Conservation (phyloP, 2,329 filamentous ascomycete species). For the Boeremia exigua region DNA sequence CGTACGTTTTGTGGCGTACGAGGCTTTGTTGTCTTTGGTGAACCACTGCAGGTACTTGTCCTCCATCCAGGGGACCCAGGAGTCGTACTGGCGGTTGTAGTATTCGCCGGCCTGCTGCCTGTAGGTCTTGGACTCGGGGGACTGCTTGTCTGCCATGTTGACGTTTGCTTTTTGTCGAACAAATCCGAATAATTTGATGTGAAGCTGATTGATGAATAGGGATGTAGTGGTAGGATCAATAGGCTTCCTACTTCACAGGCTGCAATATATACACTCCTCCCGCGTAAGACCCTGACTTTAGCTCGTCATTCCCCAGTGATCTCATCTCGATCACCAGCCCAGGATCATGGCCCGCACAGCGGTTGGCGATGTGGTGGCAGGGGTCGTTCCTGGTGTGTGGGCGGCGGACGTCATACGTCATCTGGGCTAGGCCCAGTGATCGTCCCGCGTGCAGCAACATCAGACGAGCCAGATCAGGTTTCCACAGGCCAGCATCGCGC, state of each 20-base stretch:
- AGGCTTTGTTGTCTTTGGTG: conserved; percentile 78
- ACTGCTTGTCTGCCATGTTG: conserved; percentile 11
- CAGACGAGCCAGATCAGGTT: conserved; percentile 16
- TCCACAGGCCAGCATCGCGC: conserved; percentile 5
- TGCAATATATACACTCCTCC: conserved; percentile 1
- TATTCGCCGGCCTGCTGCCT: conserved; percentile 51
- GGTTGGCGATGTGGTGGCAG: conserved; percentile 4
- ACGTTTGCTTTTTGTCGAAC: background rate
- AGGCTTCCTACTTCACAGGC: background rate
- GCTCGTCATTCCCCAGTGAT: conserved; percentile 17
- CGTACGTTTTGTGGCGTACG: conserved; percentile 71
- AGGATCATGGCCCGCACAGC: conserved; percentile 10
- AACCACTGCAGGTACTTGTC: conserved; percentile 75
- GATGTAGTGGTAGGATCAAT: background rate
- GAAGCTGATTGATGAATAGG: background rate
- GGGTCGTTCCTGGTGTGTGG: conserved; percentile 5
- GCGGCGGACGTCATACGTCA: conserved; percentile 21
- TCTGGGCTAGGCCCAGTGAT: conserved; percentile 26
- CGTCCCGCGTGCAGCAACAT: conserved; percentile 23
- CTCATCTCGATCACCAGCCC: conserved; percentile 17
- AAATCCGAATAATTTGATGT: background rate
- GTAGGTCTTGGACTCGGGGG: conserved; percentile 34
- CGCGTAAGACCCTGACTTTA: background rate
- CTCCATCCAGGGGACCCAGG: conserved; percentile 79
- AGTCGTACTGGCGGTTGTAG: conserved; percentile 76